Percentiles rank a stretch among this genome's conserved stretches.
These are phyloP conservation scores for Diplocarpon mali DNA, from an alignment of 2,329 filamentous ascomycete genomes.

Conservation along the genomic window DNA sequence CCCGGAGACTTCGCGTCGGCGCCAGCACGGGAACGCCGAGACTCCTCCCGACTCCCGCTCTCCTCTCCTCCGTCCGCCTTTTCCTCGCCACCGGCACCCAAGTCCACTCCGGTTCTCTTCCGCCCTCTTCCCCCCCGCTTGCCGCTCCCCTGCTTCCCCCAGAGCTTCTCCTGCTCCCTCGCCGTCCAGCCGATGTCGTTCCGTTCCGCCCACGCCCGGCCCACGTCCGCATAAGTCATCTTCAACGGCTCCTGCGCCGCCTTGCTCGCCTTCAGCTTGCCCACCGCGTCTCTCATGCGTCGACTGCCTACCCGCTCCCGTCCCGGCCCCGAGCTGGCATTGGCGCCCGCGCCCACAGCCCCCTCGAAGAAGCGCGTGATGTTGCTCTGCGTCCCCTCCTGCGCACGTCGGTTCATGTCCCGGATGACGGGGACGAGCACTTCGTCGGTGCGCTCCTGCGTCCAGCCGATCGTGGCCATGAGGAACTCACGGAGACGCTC, in stretches of 20 bases:
- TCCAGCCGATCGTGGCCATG: constrained; percentile 90
- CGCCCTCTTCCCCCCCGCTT: constrained; percentile 3
- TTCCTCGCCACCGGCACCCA: no score
- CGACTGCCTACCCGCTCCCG: constrained; percentile 57
- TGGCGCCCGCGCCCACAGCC: constrained; percentile 49
- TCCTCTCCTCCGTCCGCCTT: no score
- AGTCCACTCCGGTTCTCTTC: neutral
- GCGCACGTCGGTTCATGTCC: constrained; percentile 83
- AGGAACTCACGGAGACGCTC: constrained; percentile 74
- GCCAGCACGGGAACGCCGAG: no score
- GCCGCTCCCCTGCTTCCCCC: constrained; percentile 12
- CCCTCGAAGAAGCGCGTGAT: constrained; percentile 90
- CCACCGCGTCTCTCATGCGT: constrained; percentile 66
- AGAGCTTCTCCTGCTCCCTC: constrained; percentile 17
- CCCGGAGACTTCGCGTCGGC: no score
- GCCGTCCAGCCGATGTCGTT: constrained; percentile 25
- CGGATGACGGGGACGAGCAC: constrained; percentile 89
- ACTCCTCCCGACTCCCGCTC: no score
- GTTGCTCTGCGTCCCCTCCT: constrained; percentile 89
- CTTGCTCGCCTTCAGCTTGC: constrained; percentile 43
- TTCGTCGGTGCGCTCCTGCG: constrained; percentile 83
- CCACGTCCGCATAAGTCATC: constrained; percentile 25
- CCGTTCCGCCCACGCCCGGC: constrained; percentile 25
- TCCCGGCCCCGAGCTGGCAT: constrained; percentile 41
- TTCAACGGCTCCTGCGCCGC: constrained; percentile 3